Conservation (phyloP, 2,329 filamentous ascomycete species). For the Blastomyces emzantsi region DNA sequence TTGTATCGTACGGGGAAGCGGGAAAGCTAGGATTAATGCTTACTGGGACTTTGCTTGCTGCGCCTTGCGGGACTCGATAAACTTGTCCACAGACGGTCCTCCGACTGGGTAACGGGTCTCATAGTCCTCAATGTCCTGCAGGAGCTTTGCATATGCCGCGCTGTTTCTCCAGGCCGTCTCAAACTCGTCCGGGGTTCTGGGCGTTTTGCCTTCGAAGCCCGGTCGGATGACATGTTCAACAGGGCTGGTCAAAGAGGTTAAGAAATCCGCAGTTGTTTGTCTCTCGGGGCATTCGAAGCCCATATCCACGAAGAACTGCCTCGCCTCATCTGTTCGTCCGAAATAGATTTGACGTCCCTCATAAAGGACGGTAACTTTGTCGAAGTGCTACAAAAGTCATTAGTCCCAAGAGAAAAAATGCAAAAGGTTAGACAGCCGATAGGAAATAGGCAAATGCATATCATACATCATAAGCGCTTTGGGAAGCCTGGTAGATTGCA, state of each 20-base stretch:
- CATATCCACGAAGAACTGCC: constrained; percentile 65
- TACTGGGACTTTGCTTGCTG: constrained; percentile 36
- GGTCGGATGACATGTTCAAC: constrained; percentile 3
- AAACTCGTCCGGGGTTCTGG: constrained; percentile 62
- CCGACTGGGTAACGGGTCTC: constrained; percentile 34
- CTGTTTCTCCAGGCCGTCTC: constrained; percentile 48
- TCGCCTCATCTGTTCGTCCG: constrained; percentile 57
- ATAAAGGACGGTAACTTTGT: constrained; percentile 77
- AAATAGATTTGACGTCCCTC: constrained; percentile 68
- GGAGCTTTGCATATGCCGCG: constrained; percentile 36
- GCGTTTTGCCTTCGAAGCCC: constrained; percentile 35
- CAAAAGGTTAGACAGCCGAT: background rate
- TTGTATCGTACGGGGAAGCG: background rate
- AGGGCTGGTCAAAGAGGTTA: constrained; percentile 72
- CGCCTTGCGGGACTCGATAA: constrained; percentile 28
- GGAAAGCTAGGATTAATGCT: constrained; percentile 1
- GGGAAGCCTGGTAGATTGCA: constrained; percentile 75
- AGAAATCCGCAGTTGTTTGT: constrained; percentile 72
- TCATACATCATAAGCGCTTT: constrained; percentile 58
- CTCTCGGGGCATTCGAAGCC: constrained; percentile 66
- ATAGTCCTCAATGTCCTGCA: constrained; percentile 38
- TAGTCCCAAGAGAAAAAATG: constrained; percentile 20
- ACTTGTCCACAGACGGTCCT: constrained; percentile 9
- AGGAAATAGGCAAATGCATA: constrained; percentile 20
- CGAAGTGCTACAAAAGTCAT: constrained; percentile 47